Conservation (phyloP, 2,329 filamentous ascomycete species). For the Aspergillus puulaauensis region DNA sequence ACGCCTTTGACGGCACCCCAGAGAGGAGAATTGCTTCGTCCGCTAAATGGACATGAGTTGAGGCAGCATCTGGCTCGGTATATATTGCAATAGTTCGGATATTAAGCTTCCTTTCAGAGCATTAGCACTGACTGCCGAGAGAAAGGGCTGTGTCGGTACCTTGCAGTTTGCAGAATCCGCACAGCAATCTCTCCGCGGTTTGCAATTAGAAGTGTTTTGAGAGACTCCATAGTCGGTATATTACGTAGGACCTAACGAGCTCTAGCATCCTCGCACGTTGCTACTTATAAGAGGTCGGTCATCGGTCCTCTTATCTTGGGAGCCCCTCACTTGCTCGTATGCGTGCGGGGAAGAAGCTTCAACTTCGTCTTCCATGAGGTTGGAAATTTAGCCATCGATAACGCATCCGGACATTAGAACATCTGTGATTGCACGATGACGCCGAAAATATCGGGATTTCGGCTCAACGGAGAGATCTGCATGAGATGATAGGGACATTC, state of each 20-base stretch:
- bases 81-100: conserved; percentile 59
- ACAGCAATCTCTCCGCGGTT: conserved; percentile 61
- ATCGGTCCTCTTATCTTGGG: background rate
- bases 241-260: background rate
- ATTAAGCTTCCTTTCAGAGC: conserved; percentile 35
- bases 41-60: conserved; percentile 54
- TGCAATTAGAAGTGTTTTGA: conserved; percentile 57
- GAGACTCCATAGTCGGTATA: conserved; percentile 29
- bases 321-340: background rate
- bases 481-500: background rate
- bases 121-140: background rate
- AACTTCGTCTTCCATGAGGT: background rate
- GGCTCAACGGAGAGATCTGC: conserved; percentile 4
- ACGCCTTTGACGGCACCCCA: conserved; percentile 50
- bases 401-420: background rate
- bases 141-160: conserved; percentile 20
- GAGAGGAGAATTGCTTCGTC: conserved; percentile 54
- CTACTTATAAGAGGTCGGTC: background rate
- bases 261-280: background rate
- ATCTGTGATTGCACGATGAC: conserved; percentile 7
- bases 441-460: background rate
- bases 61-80: conserved; percentile 55
- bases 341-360: background rate
- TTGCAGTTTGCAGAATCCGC: conserved; percentile 54
- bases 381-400: background rate